A percentile compares a stretch with the other conserved stretches of the same genome.
These are phyloP conservation scores for Medicago truncatula DNA, from an alignment of 306 rosid species.

Conservation along the genomic window DNA sequence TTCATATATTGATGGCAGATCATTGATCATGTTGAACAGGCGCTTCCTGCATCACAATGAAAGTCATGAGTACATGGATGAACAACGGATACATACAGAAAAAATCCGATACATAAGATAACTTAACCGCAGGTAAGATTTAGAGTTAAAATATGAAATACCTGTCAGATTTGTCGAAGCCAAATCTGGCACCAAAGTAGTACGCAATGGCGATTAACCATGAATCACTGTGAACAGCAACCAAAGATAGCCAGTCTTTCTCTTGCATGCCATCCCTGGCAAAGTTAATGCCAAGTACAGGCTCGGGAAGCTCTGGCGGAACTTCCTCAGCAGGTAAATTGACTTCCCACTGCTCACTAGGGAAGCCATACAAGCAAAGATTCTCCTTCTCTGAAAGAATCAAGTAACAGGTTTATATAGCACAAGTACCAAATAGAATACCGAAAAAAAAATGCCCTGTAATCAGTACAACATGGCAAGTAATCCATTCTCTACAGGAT, in stretches of 20 bases:
- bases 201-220: conserved; percentile 93
- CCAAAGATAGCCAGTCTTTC: conserved; percentile 88
- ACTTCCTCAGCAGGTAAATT: conserved; percentile 98
- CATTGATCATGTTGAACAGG: conserved; percentile 85
- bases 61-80: conserved; percentile 25
- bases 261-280: conserved; percentile 97
- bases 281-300: conserved; percentile 92
- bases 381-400: conserved; percentile 85
- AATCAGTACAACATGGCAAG: conserved; percentile 1
- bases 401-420: conserved; percentile 30
- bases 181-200: conserved; percentile 95
- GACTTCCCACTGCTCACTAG: conserved; percentile 96
- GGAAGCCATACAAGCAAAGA: conserved; percentile 84
- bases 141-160: conserved; percentile 35
- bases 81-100: conserved; percentile 5
- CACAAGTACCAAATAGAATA: conserved; percentile 36
- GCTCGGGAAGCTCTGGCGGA: conserved; percentile 96
- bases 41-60: conserved; percentile 64
- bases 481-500: conserved; percentile 15
- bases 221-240: conserved; percentile 95
- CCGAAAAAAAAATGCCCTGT: conserved; percentile 6
- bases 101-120: conserved; percentile 18
- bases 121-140: conserved; percentile 26
- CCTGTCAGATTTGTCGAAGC: conserved; percentile 87
- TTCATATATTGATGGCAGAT: conserved; percentile 85